These are phyloP conservation scores for Yamadazyma aaseri DNA, from an alignment of 1,139 yeast genomes.

Conservation along the genomic window DNA sequence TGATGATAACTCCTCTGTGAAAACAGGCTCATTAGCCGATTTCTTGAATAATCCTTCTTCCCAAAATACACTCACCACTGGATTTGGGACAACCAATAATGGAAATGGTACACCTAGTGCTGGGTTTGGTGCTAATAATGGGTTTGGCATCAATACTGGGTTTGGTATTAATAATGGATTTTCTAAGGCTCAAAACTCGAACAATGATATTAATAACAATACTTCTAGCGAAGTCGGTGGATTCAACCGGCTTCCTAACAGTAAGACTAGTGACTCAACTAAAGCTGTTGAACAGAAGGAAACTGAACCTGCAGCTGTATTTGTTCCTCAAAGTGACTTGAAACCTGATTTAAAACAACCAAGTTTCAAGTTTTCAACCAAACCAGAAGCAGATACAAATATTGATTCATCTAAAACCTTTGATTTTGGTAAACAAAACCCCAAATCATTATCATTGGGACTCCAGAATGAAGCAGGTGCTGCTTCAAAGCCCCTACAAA, in stretches of 20 bases:
- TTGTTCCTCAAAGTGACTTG: constrained; percentile 2
- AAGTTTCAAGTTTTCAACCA: neutral
- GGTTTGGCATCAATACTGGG: constrained; percentile 1
- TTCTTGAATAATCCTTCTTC: constrained; percentile 11
- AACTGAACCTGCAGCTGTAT: constrained; percentile 8
- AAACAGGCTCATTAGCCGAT: constrained; percentile 18
- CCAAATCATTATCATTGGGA: neutral
- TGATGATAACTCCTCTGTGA: constrained; percentile 6
- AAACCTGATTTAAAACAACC: neutral
- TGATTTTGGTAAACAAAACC: too few relatives aligned
- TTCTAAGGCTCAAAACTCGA: too few relatives aligned
- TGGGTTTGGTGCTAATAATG: neutral
- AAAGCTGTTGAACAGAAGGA: too few relatives aligned
- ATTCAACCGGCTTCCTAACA: too few relatives aligned
- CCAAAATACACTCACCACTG: constrained; percentile 1
- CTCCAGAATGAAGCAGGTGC: neutral
- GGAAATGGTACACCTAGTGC: neutral
- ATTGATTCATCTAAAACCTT: too few relatives aligned
- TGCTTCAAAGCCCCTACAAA: neutral
- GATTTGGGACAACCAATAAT: constrained; percentile 4
- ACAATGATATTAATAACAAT: too few relatives aligned
- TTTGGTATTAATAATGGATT: neutral
- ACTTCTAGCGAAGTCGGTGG: too few relatives aligned
- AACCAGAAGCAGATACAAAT: neutral
- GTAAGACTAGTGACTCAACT: too few relatives aligned